phyloP scores from a whole-genome alignment of 2,329 filamentous ascomycete genomes.

The Lasiodiplodia theobromae region DNA sequence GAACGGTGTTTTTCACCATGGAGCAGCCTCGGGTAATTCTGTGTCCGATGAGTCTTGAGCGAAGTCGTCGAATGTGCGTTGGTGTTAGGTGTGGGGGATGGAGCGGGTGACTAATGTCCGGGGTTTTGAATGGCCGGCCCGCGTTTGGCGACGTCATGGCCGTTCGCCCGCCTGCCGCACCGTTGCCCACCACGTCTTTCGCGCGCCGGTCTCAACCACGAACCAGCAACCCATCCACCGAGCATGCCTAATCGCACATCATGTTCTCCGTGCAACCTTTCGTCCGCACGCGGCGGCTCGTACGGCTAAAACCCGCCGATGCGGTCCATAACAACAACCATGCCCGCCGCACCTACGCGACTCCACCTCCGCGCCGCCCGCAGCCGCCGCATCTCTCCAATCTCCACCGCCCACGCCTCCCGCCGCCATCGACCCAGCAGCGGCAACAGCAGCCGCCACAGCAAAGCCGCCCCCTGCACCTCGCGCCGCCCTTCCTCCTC shows the following conservation, averaged over 20 bases:
- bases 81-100: not conserved
- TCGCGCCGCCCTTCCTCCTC: conserved; percentile 72
- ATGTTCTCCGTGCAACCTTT: conserved; percentile 1
- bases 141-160: not conserved
- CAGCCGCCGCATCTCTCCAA: not conserved
- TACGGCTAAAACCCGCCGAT: conserved; percentile 14
- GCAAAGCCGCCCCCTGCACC: conserved; percentile 51
- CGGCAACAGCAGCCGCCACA: not conserved
- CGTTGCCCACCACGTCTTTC: not conserved
- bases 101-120: not conserved
- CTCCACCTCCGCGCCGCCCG: not conserved
- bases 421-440: not conserved
- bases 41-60: not conserved
- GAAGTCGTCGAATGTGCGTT: not conserved
- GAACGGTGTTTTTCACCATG: not conserved
- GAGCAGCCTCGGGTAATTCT: not conserved
- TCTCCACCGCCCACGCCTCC: not conserved
- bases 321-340: not conserved
- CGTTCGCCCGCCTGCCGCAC: conserved; percentile 1
- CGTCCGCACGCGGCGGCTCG: conserved; percentile 1
- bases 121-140: not conserved
- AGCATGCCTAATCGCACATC: conserved; percentile 7
- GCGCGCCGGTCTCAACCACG: not conserved
- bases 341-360: not conserved
- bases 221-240: not conserved